Percentiles rank a stretch among this genome's conserved stretches.
phyloP scores from a whole-genome alignment of 2,329 filamentous ascomycete genomes.

The Ascochyta fabae region DNA sequence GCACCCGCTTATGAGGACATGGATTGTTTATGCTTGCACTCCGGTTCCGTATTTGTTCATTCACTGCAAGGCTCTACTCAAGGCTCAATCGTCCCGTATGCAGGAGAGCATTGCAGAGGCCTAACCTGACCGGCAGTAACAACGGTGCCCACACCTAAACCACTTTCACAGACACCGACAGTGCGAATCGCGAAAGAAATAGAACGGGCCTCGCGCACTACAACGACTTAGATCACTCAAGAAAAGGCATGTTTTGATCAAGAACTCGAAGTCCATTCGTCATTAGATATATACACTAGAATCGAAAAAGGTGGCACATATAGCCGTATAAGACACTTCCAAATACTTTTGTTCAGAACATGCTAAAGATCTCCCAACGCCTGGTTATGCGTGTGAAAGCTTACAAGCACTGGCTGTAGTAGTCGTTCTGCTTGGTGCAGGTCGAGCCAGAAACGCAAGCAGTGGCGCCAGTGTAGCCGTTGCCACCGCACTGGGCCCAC shows the following conservation, averaged over 20 bases:
- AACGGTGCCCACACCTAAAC: too few species aligned
- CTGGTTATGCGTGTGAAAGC: background rate
- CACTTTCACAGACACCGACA: too few species aligned
- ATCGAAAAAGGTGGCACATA: conserved; percentile 2
- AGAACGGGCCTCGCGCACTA: background rate
- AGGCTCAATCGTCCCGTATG: too few species aligned
- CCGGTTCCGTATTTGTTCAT: background rate
- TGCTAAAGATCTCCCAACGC: background rate
- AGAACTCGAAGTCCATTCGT: conserved; percentile 7
- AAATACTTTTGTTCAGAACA: background rate
- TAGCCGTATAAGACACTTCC: conserved; percentile 2
- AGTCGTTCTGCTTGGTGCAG: conserved; percentile 53
- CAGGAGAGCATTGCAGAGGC: too few species aligned
- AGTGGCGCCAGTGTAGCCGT: conserved; percentile 50
- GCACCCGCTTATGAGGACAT: background rate
- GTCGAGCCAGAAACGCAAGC: conserved; percentile 48
- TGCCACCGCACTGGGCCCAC: conserved; percentile 55
- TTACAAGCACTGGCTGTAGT: conserved; percentile 56
- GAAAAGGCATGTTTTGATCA: background rate
- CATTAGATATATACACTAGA: conserved; percentile 21
- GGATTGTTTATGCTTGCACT: background rate
- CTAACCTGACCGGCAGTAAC: too few species aligned
- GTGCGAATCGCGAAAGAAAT: too few species aligned
- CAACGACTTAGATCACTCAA: background rate
- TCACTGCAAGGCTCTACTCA: background rate